phyloP scores from a whole-genome alignment of 805 yeast genomes.

The Wickerhamiella lipophila region DNA sequence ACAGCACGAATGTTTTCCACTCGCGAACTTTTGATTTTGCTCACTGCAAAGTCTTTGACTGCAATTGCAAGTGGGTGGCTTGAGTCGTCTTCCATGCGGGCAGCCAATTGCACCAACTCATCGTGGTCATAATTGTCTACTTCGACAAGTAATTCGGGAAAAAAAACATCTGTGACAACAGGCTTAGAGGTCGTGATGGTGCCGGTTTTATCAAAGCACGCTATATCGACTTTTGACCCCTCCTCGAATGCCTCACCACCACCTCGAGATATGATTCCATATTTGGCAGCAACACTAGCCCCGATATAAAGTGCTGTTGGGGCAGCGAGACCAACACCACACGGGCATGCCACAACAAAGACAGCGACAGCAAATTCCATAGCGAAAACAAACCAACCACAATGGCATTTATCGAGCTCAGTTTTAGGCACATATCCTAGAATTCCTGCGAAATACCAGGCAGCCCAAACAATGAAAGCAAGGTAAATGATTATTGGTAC shows the following conservation, averaged over 20 bases:
- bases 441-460: conserved; percentile 52
- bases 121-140: conserved; percentile 63
- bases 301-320: conserved; percentile 77
- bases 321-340: conserved; percentile 76
- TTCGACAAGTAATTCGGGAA: conserved; percentile 70
- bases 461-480: conserved; percentile 52
- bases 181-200: conserved; percentile 93
- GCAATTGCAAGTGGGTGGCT: conserved; percentile 59
- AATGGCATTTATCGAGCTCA: conserved; percentile 1
- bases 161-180: conserved; percentile 38
- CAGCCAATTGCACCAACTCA: conserved; percentile 36
- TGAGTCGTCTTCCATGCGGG: conserved; percentile 43
- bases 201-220: conserved; percentile 98
- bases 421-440: conserved; percentile 40
- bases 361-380: conserved; percentile 66
- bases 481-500: conserved; percentile 54
- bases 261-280: conserved; percentile 64
- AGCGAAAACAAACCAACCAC: conserved; percentile 22
- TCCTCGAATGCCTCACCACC: conserved; percentile 78
- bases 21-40: conserved; percentile 11
- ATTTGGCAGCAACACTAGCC: conserved; percentile 62
- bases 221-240: conserved; percentile 72
- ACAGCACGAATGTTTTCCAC: conserved; percentile 16
- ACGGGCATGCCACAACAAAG: conserved; percentile 74
- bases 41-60: conserved; percentile 33